These are phyloP conservation scores for Zygotorulaspora danielsina DNA, from an alignment of 805 yeast genomes.

Conservation along the genomic window DNA sequence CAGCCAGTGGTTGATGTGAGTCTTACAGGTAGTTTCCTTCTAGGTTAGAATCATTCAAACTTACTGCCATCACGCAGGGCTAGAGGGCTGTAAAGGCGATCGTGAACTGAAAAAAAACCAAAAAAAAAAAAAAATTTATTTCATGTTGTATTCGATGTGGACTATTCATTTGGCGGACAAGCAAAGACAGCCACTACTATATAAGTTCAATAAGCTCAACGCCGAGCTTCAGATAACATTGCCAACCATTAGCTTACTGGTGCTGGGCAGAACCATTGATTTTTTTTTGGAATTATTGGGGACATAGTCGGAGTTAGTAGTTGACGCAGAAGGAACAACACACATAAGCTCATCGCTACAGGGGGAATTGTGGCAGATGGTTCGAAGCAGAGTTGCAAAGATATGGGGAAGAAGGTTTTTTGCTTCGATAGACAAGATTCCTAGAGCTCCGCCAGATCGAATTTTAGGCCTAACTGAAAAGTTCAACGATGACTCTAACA, in stretches of 20 bases:
- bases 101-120: slow-evolving; percentile 2
- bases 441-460: slow-evolving; percentile 78
- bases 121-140: not conserved
- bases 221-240: slow-evolving; percentile 4
- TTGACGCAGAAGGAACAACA: not conserved
- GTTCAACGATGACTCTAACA: slow-evolving; percentile 60
- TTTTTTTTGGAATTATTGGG: slow-evolving; percentile 8
- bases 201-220: slow-evolving; percentile 7
- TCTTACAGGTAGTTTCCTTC: too few relatives aligned
- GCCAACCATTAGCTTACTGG: slow-evolving; percentile 4
- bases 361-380: not conserved
- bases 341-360: not conserved
- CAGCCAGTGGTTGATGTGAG: too few relatives aligned
- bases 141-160: slow-evolving; percentile 6
- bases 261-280: slow-evolving; percentile 8
- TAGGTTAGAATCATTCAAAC: not conserved
- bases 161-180: slow-evolving; percentile 2
- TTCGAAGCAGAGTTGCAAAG: not conserved
- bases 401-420: slow-evolving; percentile 3
- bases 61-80: slow-evolving; percentile 1
- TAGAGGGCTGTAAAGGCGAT: not conserved
- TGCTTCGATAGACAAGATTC: slow-evolving; percentile 28
- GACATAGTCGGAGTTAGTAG: slow-evolving; percentile 3
- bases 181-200: slow-evolving; percentile 1
- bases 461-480: slow-evolving; percentile 76